Evolutionary conservation across 2,329 filamentous ascomycete species (phyloP), one percentile per base, ranked within the genome.

Genomic region (Talaromyces sp.): DNA sequence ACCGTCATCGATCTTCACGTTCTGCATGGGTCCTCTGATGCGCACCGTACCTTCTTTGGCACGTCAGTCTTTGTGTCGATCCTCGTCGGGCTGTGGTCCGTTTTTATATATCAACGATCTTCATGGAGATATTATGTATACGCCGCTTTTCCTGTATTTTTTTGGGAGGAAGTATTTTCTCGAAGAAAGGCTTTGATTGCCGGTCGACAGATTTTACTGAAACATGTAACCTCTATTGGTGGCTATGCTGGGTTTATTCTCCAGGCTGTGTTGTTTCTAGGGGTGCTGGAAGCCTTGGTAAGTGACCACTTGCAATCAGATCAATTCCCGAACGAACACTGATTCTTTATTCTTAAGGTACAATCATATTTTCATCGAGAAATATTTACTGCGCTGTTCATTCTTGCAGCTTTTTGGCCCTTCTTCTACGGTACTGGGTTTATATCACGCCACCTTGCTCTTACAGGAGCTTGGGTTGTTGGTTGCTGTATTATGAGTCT

Each of bases 161-260:
- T 99, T 76, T 99, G 94, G 94, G 93, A 97, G 73, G 92, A 97
- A 68, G 89, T 97, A 0, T 93, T 88, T 72, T 89, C 89, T 2
- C 84, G 89, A 28, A 83, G 91, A 57, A 79, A 81, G 46, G 89
- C 89, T 41, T 73, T 97, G 11, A 67, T 76, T 5, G 81, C 85
- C 61, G 92, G 91, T 2, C 80, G 82, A 53, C 81, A 80, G 62
- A 80, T 83, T 52, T 77, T 97, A 8, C 86, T 96, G 63, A 81
- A 83, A 0, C 82, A 92, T 63, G 76, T 92, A 41, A 78, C 81
- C 56, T 85, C 87, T 0, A 75, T 81, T 28, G 77, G 80, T 21
- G 84, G 83, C 25, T 74, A 82, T 31, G 63, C 82, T 21, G 81
- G 82, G 28, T 79, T 96, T 40, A 65, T 80, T 0, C 63, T 94